These are phyloP conservation scores for Cladophialophora immunda DNA, from an alignment of 2,329 filamentous ascomycete genomes.

Conservation along the genomic window DNA sequence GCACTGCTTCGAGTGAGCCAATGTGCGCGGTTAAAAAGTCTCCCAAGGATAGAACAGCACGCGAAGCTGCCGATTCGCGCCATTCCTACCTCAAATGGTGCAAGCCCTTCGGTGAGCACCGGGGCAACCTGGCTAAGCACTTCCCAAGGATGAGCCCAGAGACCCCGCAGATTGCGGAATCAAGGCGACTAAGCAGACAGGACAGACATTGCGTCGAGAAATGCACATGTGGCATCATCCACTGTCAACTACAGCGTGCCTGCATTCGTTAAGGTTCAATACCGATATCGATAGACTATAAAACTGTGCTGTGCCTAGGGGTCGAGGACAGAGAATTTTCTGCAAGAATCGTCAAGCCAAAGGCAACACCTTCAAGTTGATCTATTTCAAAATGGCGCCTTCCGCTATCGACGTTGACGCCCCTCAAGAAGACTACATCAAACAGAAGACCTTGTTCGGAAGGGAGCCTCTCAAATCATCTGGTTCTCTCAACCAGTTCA, in stretches of 20 bases:
- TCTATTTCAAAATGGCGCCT: constrained; percentile 19
- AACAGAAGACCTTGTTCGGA: constrained; percentile 16
- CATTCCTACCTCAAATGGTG: constrained; percentile 5
- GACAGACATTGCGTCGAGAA: neutral
- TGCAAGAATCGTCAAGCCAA: neutral
- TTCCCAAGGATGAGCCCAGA: neutral
- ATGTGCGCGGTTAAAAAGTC: neutral
- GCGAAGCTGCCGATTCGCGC: neutral
- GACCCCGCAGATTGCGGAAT: constrained; percentile 12
- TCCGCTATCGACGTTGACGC: constrained; percentile 13
- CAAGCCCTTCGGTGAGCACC: neutral
- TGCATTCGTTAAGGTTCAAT: neutral
- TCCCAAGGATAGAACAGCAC: neutral
- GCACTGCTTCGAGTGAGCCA: neutral
- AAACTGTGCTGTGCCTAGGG: neutral
- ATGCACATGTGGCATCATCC: constrained; percentile 15
- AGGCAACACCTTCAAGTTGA: neutral
- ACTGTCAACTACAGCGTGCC: neutral
- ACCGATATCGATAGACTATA: neutral
- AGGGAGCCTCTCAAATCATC: constrained; percentile 47
- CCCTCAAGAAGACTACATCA: constrained; percentile 3
- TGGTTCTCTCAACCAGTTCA: constrained; percentile 54
- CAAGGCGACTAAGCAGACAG: neutral
- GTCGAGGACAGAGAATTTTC: neutral
- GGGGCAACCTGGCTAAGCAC: neutral